A percentile compares a stretch with the other conserved stretches of the same genome.
phyloP scores from a whole-genome alignment of 139 green algal genomes.

The Monoraphidium neglectum region DNA sequence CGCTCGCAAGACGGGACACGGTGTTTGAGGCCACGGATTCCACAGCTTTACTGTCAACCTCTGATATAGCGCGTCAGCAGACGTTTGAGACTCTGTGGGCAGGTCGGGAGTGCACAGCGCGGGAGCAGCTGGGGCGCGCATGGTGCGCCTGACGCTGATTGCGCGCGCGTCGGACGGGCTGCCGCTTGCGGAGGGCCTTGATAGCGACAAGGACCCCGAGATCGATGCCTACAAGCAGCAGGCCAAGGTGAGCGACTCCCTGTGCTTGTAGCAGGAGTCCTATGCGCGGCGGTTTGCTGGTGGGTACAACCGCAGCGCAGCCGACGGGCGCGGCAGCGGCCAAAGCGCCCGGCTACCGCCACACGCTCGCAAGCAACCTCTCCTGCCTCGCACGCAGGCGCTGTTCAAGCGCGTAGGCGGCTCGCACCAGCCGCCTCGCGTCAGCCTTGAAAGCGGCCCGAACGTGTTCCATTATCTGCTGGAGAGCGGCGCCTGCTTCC shows the following conservation, averaged over 20 bases:
- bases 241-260: conserved; percentile 77
- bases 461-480: conserved; percentile 93
- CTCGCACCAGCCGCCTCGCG: conserved; percentile 36
- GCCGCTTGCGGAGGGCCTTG: conserved; percentile 94
- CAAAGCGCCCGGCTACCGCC: not conserved
- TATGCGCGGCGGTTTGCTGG: too few relatives aligned
- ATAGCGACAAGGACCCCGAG: conserved; percentile 89
- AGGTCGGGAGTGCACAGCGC: too few relatives aligned
- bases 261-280: too few relatives aligned
- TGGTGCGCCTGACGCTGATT: conserved; percentile 98
- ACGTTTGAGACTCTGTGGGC: too few relatives aligned
- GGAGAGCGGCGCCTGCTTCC: conserved; percentile 84
- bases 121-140: conserved; percentile 48
- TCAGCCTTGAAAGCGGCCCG: conserved; percentile 82
- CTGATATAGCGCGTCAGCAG: too few relatives aligned
- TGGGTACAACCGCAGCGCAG: too few relatives aligned
- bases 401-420: conserved; percentile 27
- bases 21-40: too few relatives aligned
- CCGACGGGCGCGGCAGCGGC: too few relatives aligned
- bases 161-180: conserved; percentile 88
- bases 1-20: too few relatives aligned
- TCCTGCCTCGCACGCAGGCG: conserved; percentile 5
- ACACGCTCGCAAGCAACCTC: not conserved
- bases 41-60: too few relatives aligned
- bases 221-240: conserved; percentile 92